Evolutionary conservation across 2,329 filamentous ascomycete genomes (phyloP).

Genomic region (Dichotomopilus funicola): DNA sequence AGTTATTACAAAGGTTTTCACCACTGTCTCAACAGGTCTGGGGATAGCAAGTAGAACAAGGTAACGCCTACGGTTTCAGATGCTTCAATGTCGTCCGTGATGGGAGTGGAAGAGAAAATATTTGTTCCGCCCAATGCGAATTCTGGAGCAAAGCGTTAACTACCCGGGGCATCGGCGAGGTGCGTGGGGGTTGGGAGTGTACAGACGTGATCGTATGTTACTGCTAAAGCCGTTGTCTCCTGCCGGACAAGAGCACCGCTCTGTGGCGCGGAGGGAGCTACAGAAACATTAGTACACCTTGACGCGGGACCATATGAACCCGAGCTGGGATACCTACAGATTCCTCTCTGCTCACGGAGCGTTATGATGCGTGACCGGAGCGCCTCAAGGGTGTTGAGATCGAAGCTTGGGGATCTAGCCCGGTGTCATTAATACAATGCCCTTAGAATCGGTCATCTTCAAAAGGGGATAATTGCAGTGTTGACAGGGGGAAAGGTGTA

Average conservation of each 20-base stretch:
- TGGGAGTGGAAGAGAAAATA: conserved; percentile 50
- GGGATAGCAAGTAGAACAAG: not conserved
- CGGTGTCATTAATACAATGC: conserved; percentile 7
- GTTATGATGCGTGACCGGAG: conserved; percentile 43
- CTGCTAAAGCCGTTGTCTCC: conserved; percentile 26
- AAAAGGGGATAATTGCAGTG: not conserved
- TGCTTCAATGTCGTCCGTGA: conserved; percentile 45
- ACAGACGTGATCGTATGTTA: conserved; percentile 22
- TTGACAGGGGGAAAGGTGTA: not conserved
- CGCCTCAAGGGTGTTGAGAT: conserved; percentile 48
- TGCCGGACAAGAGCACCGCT: conserved; percentile 31
- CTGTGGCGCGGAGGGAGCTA: conserved; percentile 33
- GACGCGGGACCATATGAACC: not conserved
- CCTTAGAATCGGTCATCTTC: not conserved
- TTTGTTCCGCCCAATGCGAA: conserved; percentile 55
- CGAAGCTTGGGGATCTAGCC: conserved; percentile 45
- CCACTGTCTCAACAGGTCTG: not conserved
- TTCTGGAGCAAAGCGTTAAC: conserved; percentile 31
- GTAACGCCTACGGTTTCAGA: conserved; percentile 27
- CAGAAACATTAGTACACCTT: conserved; percentile 1
- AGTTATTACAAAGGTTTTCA: not conserved
- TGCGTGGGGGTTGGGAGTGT: not conserved
- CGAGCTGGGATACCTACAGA: conserved; percentile 35
- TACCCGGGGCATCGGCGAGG: not conserved
- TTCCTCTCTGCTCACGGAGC: conserved; percentile 46